Evolutionary conservation across 331 rosid genomes (phyloP), one percentile per base, ranked within the genome.

Genomic region (Quercus tomentella): DNA sequence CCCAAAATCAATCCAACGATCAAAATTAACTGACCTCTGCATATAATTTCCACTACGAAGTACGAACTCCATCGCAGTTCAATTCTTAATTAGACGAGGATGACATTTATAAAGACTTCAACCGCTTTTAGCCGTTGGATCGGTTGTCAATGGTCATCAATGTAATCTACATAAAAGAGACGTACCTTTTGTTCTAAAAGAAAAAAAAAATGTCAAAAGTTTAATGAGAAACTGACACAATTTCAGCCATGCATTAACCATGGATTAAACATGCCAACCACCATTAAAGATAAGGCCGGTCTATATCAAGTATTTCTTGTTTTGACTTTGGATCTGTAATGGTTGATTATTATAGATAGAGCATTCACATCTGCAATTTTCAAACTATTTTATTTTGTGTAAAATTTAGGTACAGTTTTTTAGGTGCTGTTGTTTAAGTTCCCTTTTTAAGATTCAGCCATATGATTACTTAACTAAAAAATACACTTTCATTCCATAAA

Each of bases 351-450:
- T 0, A 1, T 33, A 5, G 7, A 5, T 1, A 35, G 9, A 35
- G 11, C 3, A 7, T 2, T 1, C 10, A 0, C 10, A 37, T 7
- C 0, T 0, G 2, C 1, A 37, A 7, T 37, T 10, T 37, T 37
- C 1, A 7, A 37, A 37, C 0, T 37, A 37, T 37, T n/a, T n/a
- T n/a, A n/a, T n/a, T n/a, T n/a, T n/a, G n/a, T n/a, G n/a, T n/a
- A n/a, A n/a, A n/a, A n/a, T n/a, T n/a, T n/a, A n/a, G n/a, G n/a
- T n/a, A n/a, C n/a, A n/a, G n/a, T n/a, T n/a, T n/a, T n/a, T n/a
- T n/a, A n/a, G n/a, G n/a, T n/a, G n/a, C n/a, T n/a, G n/a, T n/a
- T n/a, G n/a, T n/a, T n/a, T n/a, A n/a, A n/a, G n/a, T n/a, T n/a
- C n/a, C n/a, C n/a, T n/a, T n/a, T n/a, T n/a, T n/a, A n/a, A n/a